phyloP scores from a whole-genome alignment of 2,329 filamentous ascomycete genomes.

The Calonectria pseudoreteaudii region DNA sequence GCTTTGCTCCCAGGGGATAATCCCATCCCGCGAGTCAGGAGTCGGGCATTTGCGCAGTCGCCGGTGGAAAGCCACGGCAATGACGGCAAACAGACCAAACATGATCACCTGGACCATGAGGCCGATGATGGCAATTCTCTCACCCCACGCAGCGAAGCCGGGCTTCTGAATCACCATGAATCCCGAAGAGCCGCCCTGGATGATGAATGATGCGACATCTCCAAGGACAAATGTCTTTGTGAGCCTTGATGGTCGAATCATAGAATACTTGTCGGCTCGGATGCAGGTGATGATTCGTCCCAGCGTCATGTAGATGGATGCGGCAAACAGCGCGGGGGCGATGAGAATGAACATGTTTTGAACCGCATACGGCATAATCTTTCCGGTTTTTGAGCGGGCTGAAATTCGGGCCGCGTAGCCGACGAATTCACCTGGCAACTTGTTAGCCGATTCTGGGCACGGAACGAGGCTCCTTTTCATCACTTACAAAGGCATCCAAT shows the following conservation, averaged over 20 bases:
- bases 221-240: constrained; percentile 11
- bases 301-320: constrained; percentile 5
- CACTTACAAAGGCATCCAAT: neutral
- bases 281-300: constrained; percentile 2
- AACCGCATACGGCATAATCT: constrained; percentile 7
- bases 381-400: neutral
- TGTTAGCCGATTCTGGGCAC: neutral
- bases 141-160: neutral
- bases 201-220: neutral
- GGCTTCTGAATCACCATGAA: constrained; percentile 11
- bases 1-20: constrained; percentile 1
- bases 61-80: constrained; percentile 10
- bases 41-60: neutral
- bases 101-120: constrained; percentile 4
- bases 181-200: neutral
- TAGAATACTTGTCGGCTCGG: neutral
- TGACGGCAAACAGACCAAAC: neutral
- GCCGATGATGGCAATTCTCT: neutral
- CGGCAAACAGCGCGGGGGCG: neutral
- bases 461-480: too few relatives aligned
- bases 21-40: neutral
- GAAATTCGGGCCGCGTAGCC: constrained; percentile 2
- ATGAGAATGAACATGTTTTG: constrained; percentile 14
- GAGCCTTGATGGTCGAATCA: neutral
- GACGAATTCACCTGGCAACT: neutral